phyloP scores from a whole-genome alignment of 345 rosid species.

The Corchorus olitorius region DNA sequence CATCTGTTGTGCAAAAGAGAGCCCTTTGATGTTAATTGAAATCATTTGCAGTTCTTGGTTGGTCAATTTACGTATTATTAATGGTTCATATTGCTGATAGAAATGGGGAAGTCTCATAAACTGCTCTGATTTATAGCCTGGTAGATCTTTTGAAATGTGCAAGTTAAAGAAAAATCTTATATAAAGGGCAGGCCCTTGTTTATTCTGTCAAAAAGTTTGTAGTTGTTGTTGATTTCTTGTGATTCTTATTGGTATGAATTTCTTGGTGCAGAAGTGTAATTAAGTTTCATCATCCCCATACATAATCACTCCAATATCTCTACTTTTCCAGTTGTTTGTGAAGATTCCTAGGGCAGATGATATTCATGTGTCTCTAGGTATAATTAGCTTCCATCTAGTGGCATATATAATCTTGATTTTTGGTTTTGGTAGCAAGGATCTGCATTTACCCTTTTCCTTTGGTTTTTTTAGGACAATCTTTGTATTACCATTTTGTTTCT shows the following conservation, averaged over 20 bases:
- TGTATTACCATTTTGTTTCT: neutral
- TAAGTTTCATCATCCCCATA: neutral
- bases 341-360: slow-evolving; percentile 3
- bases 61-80: neutral
- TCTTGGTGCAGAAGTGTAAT: neutral
- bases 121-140: neutral
- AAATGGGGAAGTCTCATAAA: neutral
- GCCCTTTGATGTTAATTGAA: slow-evolving; percentile 1
- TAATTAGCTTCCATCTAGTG: neutral
- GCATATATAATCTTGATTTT: neutral
- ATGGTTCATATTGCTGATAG: neutral
- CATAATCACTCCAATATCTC: neutral
- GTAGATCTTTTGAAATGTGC: neutral
- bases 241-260: neutral
- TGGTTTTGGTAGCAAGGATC: neutral
- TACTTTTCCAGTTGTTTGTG: neutral
- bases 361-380: neutral
- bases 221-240: neutral
- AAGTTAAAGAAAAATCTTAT: neutral
- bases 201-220: neutral
- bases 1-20: neutral
- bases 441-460: neutral
- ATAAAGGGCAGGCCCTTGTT: neutral
- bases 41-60: neutral
- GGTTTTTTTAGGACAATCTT: neutral